Evolutionary conservation across 1,284 basidiomycete genomes (phyloP).

Genomic region (Ceratorhiza oryzae-sativae): DNA sequence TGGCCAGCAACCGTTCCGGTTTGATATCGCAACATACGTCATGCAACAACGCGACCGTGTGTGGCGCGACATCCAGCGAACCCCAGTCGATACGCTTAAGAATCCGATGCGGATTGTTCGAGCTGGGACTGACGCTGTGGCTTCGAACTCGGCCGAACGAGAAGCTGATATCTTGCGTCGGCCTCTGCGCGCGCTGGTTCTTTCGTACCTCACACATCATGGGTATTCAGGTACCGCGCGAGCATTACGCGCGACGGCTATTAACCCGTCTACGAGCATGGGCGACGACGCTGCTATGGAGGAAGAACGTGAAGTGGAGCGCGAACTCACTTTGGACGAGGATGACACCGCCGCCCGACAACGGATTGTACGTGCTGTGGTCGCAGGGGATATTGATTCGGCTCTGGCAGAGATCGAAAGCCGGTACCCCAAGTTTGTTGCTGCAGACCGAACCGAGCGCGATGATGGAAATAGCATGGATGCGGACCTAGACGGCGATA

Average conservation of each 20-base stretch:
- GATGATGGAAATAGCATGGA: slow-evolving; percentile 57
- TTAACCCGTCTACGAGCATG: not conserved
- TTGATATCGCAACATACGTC: slow-evolving; percentile 85
- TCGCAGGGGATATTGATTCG: slow-evolving; percentile 72
- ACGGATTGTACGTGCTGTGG: slow-evolving; percentile 69
- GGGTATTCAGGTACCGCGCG: slow-evolving; percentile 75
- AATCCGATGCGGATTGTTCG: slow-evolving; percentile 36
- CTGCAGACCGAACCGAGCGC: slow-evolving; percentile 44
- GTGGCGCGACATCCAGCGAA: slow-evolving; percentile 68
- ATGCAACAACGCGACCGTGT: slow-evolving; percentile 66
- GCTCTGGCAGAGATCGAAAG: slow-evolving; percentile 64
- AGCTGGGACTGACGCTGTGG: not conserved
- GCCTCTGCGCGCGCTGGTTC: slow-evolving; percentile 70
- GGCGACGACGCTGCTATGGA: slow-evolving; percentile 36
- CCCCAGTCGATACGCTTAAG: slow-evolving; percentile 53
- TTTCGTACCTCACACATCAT: slow-evolving; percentile 80
- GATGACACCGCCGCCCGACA: slow-evolving; percentile 58
- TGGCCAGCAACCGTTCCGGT: slow-evolving; percentile 82
- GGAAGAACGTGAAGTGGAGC: slow-evolving; percentile 36
- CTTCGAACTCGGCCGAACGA: slow-evolving; percentile 2
- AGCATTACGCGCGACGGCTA: slow-evolving; percentile 59
- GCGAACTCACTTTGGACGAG: slow-evolving; percentile 30
- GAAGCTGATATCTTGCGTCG: slow-evolving; percentile 46
- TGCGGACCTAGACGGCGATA: slow-evolving; percentile 51
- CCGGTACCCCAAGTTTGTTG: slow-evolving; percentile 69